Percentiles rank a stretch among this genome's conserved stretches.
Conservation (phyloP, 2,329 filamentous ascomycete species). For the Nothopassalora personata region DNA sequence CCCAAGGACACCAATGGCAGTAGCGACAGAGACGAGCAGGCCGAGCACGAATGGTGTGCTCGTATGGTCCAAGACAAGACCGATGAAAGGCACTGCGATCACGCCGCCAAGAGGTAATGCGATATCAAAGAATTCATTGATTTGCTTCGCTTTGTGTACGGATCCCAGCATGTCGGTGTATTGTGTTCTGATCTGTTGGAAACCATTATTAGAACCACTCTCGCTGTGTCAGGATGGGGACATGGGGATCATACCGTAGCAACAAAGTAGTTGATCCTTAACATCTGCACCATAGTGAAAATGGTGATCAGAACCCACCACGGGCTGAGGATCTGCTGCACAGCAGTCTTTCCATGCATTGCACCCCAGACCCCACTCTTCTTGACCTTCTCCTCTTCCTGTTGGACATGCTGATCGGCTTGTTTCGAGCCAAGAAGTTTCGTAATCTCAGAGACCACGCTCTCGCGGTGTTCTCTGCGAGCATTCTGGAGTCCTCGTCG, state of each 20-base stretch:
- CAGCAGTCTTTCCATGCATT: constrained; percentile 66
- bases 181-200: constrained; percentile 59
- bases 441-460: constrained; percentile 65
- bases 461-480: constrained; percentile 53
- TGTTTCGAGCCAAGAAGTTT: constrained; percentile 66
- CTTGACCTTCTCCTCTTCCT: constrained; percentile 63
- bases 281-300: constrained; percentile 61
- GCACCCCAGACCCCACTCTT: constrained; percentile 80
- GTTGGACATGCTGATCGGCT: constrained; percentile 37
- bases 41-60: constrained; percentile 66
- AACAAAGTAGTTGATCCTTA: constrained; percentile 81
- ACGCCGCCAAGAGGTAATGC: constrained; percentile 78
- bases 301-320: constrained; percentile 83
- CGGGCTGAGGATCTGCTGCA: constrained; percentile 67
- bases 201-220: too few relatives aligned
- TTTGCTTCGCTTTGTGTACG: constrained; percentile 54
- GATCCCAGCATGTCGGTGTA: constrained; percentile 70
- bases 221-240: too few relatives aligned
- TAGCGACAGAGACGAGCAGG: constrained; percentile 65
- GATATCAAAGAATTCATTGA: constrained; percentile 85
- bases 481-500: constrained; percentile 50
- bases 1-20: constrained; percentile 70
- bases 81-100: constrained; percentile 81
- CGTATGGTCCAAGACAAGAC: constrained; percentile 69
- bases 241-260: constrained; percentile 50